Conservation (phyloP, 257 asterid genomes). For the Jacaranda mimosifolia region DNA sequence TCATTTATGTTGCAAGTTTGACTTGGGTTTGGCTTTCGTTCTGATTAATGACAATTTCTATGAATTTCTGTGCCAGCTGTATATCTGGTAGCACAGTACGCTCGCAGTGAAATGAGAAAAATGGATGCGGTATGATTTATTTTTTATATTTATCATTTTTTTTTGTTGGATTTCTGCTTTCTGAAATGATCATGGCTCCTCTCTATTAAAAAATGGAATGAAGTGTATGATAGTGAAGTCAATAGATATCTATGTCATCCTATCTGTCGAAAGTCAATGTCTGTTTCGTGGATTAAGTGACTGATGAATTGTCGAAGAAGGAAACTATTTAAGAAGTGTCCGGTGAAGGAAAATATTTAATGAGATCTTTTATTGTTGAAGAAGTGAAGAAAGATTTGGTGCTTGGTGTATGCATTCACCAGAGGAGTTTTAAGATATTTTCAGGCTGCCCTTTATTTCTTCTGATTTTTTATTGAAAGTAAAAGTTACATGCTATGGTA, state of each 20-base stretch:
- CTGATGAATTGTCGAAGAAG: neutral
- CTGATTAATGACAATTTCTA: conserved; percentile 25
- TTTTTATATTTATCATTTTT: conserved; percentile 9
- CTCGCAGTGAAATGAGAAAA: conserved; percentile 91
- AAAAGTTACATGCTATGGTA: neutral
- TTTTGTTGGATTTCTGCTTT: neutral
- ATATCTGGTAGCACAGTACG: conserved; percentile 92
- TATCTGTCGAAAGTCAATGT: neutral
- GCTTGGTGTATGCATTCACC: neutral
- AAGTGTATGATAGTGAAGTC: conserved; percentile 3
- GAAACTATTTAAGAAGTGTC: neutral
- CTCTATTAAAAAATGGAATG: neutral
- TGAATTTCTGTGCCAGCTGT: conserved; percentile 73
- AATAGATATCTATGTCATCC: neutral
- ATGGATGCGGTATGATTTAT: conserved; percentile 80
- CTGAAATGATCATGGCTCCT: conserved; percentile 11
- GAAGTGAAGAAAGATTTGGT: neutral
- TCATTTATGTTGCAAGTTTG: conserved; percentile 27
- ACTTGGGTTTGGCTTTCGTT: conserved; percentile 16
- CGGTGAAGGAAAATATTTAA: neutral
- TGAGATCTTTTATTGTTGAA: neutral
- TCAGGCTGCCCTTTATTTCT: too few species aligned
- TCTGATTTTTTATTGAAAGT: neutral
- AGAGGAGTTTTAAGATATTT: neutral
- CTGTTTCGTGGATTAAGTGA: conserved; percentile 7